These are phyloP conservation scores for Candida silvicultrix DNA, from an alignment of 805 yeast species.

Conservation along the genomic window DNA sequence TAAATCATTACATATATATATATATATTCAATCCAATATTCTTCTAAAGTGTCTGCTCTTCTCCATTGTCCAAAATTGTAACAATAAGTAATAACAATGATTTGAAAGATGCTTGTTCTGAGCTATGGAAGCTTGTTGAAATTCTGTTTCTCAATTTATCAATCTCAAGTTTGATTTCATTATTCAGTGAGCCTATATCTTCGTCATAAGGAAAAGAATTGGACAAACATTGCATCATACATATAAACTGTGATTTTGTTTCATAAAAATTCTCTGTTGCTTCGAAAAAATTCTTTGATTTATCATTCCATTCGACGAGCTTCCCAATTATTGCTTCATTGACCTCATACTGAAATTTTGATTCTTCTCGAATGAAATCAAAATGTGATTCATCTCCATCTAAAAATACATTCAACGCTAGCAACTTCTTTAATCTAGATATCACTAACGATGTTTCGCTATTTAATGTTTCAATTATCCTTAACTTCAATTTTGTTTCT, in stretches of 20 bases:
- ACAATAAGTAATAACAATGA: slow-evolving; percentile 3
- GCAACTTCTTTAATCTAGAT: slow-evolving; percentile 1
- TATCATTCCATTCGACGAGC: neutral
- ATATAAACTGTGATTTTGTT: neutral
- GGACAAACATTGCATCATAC: neutral
- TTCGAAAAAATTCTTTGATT: neutral
- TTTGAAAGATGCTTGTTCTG: slow-evolving; percentile 5
- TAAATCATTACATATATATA: neutral
- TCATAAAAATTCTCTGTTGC: neutral
- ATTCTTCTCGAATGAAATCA: no score
- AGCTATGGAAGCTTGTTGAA: slow-evolving; percentile 2
- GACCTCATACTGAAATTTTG: neutral
- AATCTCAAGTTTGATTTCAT: neutral
- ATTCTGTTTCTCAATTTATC: slow-evolving; percentile 3
- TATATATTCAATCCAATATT: neutral
- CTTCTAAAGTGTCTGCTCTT: no score
- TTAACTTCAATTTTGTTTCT: neutral
- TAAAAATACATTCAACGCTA: neutral
- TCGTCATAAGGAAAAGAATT: no score
- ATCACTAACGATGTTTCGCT: neutral
- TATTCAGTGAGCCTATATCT: no score
- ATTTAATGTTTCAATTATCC: slow-evolving; percentile 7
- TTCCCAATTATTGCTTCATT: neutral
- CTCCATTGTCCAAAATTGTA: neutral
- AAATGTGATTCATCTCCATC: no score